Evolutionary conservation across 768 basidiomycete species (phyloP).

Genomic region (Russula brevipes): DNA sequence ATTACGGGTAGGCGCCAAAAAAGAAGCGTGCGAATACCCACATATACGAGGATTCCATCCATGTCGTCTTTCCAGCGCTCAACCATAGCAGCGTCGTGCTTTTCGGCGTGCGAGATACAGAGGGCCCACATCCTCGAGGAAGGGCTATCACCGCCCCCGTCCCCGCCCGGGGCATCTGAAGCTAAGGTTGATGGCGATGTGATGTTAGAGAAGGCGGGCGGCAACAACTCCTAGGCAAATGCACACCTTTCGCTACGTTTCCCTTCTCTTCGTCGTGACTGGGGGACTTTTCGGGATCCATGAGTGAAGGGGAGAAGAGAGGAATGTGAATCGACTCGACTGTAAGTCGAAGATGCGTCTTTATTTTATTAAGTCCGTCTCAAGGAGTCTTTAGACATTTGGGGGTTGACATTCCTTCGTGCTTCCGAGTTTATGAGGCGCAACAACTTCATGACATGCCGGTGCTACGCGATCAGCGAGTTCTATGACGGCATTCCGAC

Average conservation of each 20-base stretch:
- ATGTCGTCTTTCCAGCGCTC: background rate
- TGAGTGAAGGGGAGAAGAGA: background rate
- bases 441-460: too few relatives aligned
- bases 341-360: background rate
- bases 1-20: background rate
- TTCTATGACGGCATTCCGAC: too few relatives aligned
- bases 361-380: background rate
- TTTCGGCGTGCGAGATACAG: background rate
- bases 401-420: too few relatives aligned
- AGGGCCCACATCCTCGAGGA: background rate
- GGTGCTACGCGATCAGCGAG: too few relatives aligned
- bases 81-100: background rate
- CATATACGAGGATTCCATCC: background rate
- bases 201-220: background rate
- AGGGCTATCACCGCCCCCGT: background rate
- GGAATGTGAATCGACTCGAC: too few relatives aligned
- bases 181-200: too few relatives aligned
- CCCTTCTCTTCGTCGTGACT: slow-evolving; percentile 12
- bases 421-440: too few relatives aligned
- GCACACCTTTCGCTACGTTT: background rate
- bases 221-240: background rate
- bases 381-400: too few relatives aligned
- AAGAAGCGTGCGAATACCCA: background rate
- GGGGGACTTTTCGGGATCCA: background rate
- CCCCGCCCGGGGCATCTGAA: background rate